Evolutionary conservation across 208 protist species (phyloP).

Genomic region (Acanthamoeba royreba): DNA sequence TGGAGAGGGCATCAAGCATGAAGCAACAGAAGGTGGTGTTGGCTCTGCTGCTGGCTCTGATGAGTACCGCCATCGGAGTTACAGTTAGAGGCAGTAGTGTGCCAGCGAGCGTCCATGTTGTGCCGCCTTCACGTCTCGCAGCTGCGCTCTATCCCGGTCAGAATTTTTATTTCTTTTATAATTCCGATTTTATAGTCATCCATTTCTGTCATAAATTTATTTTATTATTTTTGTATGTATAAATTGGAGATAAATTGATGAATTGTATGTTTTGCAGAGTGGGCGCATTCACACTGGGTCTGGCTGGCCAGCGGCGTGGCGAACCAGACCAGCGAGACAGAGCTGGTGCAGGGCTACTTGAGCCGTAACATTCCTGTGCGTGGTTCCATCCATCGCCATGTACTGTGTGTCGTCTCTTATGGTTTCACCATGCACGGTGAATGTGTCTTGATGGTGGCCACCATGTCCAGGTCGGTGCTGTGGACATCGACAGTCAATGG

Average conservation of each 20-base stretch:
- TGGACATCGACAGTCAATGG: slow-evolving; percentile 50
- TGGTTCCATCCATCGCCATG: not conserved
- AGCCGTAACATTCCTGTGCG: not conserved
- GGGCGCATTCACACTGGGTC: slow-evolving; percentile 57
- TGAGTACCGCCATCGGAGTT: no score
- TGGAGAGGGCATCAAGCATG: no score
- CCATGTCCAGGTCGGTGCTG: slow-evolving; percentile 22
- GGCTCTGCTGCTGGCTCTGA: no score
- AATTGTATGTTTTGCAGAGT: slow-evolving; percentile 28
- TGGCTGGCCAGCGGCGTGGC: slow-evolving; percentile 21
- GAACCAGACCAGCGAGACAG: not conserved
- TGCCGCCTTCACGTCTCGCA: not conserved
- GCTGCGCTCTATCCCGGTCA: not conserved
- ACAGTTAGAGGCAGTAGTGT: no score
- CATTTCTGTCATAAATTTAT: not conserved
- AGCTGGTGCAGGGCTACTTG: slow-evolving; percentile 2
- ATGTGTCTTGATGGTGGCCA: not conserved
- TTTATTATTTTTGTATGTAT: not conserved
- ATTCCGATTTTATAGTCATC: not conserved
- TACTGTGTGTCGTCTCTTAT: not conserved
- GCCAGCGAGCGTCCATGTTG: no score
- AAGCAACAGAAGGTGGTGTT: no score
- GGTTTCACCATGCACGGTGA: not conserved
- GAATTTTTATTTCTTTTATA: no score
- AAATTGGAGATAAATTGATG: no score